Evolutionary conservation across 768 basidiomycete species (phyloP), one percentile per base, ranked within the genome.

Genomic region (Goffeauzyma gilvescens): DNA sequence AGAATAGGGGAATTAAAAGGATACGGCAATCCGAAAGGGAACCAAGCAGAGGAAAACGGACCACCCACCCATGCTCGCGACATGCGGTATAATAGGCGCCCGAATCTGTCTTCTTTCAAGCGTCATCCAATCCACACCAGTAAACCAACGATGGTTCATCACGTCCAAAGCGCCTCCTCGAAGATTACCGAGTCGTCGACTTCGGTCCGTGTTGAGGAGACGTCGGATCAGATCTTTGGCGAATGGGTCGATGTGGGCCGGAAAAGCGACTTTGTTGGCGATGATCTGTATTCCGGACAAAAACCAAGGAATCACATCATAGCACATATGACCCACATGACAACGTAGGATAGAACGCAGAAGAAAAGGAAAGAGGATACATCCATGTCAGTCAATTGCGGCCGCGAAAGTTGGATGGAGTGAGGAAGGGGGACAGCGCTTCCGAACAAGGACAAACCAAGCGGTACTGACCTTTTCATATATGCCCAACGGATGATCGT

Each of bases 401-500:
- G n/a, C n/a, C n/a, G n/a, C n/a, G n/a, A n/a, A n/a, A n/a, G n/a
- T n/a, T n/a, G n/a, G n/a, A n/a, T n/a, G n/a, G n/a, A n/a, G n/a
- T n/a, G n/a, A n/a, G n/a, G n/a, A n/a, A n/a, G n/a, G n/a, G n/a
- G n/a, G n/a, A n/a, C n/a, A n/a, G n/a, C n/a, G n/a, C n/a, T n/a
- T n/a, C n/a, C n/a, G n/a, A n/a, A n/a, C n/a, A n/a, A n/a, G n/a
- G n/a, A n/a, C n/a, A n/a, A n/a, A n/a, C n/a, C n/a, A n/a, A n/a
- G n/a, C n/a, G n/a, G n/a, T n/a, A 48, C 23, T 14, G 24, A 48
- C 47, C 38, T 89, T 90, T 68, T 98, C 90, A 63, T 96, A 96
- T 65, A 95, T 95, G 34, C 85, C 89, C 63, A 90, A 82, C 0
- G 89, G 79, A n/a, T 85, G 84, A 62, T 93, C 84, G 59, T 95